Conservation (phyloP, 2,329 filamentous ascomycete species). For the Calonectria pseudoturangicola region DNA sequence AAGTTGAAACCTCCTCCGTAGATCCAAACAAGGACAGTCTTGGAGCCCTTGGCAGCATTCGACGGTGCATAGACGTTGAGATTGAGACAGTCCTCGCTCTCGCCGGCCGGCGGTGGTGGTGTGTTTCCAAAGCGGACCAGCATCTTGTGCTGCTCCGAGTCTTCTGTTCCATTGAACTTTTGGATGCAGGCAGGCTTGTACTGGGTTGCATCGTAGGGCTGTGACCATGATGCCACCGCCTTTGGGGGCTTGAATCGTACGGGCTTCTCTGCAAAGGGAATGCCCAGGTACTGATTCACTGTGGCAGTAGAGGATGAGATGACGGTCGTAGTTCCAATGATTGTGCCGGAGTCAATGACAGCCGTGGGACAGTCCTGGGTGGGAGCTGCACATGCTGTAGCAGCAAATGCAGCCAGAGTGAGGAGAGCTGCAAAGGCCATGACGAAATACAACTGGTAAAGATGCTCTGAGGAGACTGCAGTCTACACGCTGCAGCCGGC, state of each 20-base stretch:
- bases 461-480: background rate
- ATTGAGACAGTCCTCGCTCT: conserved; percentile 59
- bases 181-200: conserved; percentile 53
- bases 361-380: conserved; percentile 37
- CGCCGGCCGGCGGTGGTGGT: conserved; percentile 50
- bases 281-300: conserved; percentile 56
- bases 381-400: conserved; percentile 13
- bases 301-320: conserved; percentile 40
- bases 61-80: conserved; percentile 58
- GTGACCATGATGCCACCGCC: conserved; percentile 45
- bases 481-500: too few relatives aligned
- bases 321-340: conserved; percentile 45
- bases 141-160: conserved; percentile 28
- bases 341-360: conserved; percentile 44
- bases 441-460: background rate
- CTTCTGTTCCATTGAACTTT: conserved; percentile 51
- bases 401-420: background rate
- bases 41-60: conserved; percentile 50
- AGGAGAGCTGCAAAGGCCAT: conserved; percentile 39
- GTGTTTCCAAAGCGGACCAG: conserved; percentile 50
- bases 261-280: conserved; percentile 56
- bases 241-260: conserved; percentile 52
- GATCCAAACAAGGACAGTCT: conserved; percentile 67
- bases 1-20: conserved; percentile 63
- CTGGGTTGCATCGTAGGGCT: conserved; percentile 50